Percentiles rank a stretch among this genome's conserved stretches.
These are phyloP conservation scores for Phytophthora brassicae DNA, from an alignment of 352 stramenopile species.

Conservation along the genomic window DNA sequence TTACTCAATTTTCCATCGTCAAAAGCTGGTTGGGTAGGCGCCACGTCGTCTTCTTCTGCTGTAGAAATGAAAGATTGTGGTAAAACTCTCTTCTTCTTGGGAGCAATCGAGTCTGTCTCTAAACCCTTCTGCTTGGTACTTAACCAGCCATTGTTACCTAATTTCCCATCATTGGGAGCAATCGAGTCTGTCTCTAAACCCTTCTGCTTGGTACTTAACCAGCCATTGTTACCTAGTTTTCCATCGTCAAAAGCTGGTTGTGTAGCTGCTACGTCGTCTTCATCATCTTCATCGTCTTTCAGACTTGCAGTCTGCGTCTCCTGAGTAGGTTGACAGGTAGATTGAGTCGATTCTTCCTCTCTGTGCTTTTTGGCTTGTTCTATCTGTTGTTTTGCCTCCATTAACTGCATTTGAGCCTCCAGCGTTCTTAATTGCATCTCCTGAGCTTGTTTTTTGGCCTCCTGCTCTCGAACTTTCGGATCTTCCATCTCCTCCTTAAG, in stretches of 20 bases:
- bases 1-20: slow-evolving; percentile 3
- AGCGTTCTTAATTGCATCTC: slow-evolving; percentile 17
- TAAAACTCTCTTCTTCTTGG: slow-evolving; percentile 32
- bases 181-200: slow-evolving; percentile 15
- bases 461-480: not conserved
- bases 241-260: slow-evolving; percentile 21
- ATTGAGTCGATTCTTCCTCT: slow-evolving; percentile 13
- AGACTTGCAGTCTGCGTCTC: slow-evolving; percentile 2
- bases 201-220: slow-evolving; percentile 2
- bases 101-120: slow-evolving; percentile 3
- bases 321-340: slow-evolving; percentile 13
- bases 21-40: slow-evolving; percentile 27
- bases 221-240: not conserved
- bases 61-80: slow-evolving; percentile 28
- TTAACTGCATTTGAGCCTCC: slow-evolving; percentile 22
- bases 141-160: not conserved
- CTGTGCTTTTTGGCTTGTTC: slow-evolving; percentile 19
- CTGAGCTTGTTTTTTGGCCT: slow-evolving; percentile 25
- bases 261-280: slow-evolving; percentile 28
- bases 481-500: slow-evolving; percentile 13
- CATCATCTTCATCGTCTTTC: slow-evolving; percentile 22
- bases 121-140: slow-evolving; percentile 10
- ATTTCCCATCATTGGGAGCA: too few relatives aligned
- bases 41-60: slow-evolving; percentile 26
- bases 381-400: slow-evolving; percentile 29